Percentiles rank a stretch among this genome's conserved stretches.
phyloP scores from a whole-genome alignment of 2,329 filamentous ascomycete species.

The Tricladium varicosporioides region DNA sequence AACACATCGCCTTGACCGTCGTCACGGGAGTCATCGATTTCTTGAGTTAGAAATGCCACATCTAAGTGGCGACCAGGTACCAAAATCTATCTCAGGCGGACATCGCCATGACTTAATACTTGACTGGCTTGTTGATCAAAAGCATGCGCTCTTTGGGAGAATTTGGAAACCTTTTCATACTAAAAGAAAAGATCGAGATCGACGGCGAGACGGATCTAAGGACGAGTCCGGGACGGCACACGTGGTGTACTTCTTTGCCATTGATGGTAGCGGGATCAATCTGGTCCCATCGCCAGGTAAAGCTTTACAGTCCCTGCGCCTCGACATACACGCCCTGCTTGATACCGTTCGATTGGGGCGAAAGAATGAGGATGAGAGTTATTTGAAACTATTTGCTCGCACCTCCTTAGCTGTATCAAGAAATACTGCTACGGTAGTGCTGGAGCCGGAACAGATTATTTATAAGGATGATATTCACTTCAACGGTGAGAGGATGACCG shows the following conservation, averaged over 20 bases:
- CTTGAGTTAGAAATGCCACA: slow-evolving; percentile 53
- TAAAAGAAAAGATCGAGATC: slow-evolving; percentile 27
- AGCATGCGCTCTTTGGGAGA: slow-evolving; percentile 29
- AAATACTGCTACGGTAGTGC: slow-evolving; percentile 35
- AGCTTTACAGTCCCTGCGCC: slow-evolving; percentile 11
- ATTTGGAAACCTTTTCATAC: slow-evolving; percentile 31
- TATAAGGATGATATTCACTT: slow-evolving; percentile 28
- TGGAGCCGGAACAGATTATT: slow-evolving; percentile 47
- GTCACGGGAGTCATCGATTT: too few relatives aligned
- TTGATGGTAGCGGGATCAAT: slow-evolving; percentile 38
- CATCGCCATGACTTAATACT: slow-evolving; percentile 38
- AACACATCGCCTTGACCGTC: slow-evolving; percentile 53
- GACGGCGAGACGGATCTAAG: slow-evolving; percentile 41
- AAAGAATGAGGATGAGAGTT: slow-evolving; percentile 44
- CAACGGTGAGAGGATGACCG: slow-evolving; percentile 54
- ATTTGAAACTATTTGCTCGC: slow-evolving; percentile 57
- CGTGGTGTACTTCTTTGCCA: slow-evolving; percentile 54
- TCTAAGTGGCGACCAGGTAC: slow-evolving; percentile 31
- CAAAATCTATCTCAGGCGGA: slow-evolving; percentile 32
- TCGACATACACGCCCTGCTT: slow-evolving; percentile 44
- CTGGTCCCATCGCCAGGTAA: not conserved
- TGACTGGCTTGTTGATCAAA: slow-evolving; percentile 38
- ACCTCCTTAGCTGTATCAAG: slow-evolving; percentile 50
- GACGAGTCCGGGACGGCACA: slow-evolving; percentile 40
- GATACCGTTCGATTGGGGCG: slow-evolving; percentile 51